Base-by-base conservation (phyloP, 306 rosid species). In the Dryas alaskensis region DNA sequence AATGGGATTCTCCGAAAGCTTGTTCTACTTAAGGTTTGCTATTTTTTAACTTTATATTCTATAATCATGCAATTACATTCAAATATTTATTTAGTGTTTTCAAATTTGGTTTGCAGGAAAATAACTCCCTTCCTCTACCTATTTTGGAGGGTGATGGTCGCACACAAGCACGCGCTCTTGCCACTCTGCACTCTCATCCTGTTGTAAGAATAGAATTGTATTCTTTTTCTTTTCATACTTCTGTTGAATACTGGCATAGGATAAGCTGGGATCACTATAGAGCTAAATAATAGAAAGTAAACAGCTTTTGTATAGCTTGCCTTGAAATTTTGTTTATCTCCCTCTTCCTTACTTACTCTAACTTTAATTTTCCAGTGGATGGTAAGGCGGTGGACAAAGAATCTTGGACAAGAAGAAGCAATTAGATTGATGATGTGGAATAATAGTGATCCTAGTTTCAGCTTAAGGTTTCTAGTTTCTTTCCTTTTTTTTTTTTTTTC, bases 1-100 rank as follows among this genome's bases (percentile, higher is more conserved):
- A 92, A 92, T 73, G 98, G 92, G 57, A 85, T 92, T 71, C 93
- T 92, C 44, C 82, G 93, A 74, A 92, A 88, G 86, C 96, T 92
- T 72, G 89, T 74, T 75, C 69, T 67, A 78, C 93, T 85, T 46
- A 86, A 85, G 96, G 98, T 89, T 70, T 79, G 69, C 76, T 65
- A 65, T 65, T 73, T 48, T 53, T 19, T 27, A 0, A 54, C 42
- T n/a, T 72, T 47, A 76, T 42, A 13, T 64, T 49, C 53, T 44
- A 60, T 57, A 68, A 64, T 61, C 16, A 39, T 50, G 64, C 51
- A 42, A 63, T 48, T 73, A 31, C 19, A 47, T 1, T 51, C 6
- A 72, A 65, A 45, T 54, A 43, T 72, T 72, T 62, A 27, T 76
- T 49, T 69, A 76, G 64, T 70, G 44, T 81, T 6, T 69, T 70